phyloP scores from a whole-genome alignment of 768 basidiomycete species.

The Suillus alpinus region DNA sequence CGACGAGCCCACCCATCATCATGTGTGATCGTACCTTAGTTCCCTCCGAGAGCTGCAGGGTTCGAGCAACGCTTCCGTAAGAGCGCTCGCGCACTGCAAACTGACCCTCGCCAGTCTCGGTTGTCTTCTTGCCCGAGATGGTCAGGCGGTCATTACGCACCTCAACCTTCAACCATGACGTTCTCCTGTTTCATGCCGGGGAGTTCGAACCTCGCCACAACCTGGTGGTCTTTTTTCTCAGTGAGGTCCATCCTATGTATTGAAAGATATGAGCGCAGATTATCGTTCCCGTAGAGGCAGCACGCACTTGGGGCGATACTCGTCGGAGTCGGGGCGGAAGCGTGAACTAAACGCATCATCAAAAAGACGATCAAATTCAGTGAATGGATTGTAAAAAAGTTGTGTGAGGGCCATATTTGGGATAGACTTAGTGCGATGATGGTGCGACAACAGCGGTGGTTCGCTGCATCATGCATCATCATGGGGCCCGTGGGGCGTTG shows the following conservation, averaged over 20 bases:
- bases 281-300: too few species aligned
- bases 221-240: slow-evolving; percentile 40
- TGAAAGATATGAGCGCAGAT: neutral
- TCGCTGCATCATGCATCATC: too few species aligned
- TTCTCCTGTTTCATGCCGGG: slow-evolving; percentile 52
- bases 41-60: slow-evolving; percentile 45
- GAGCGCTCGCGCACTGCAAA: slow-evolving; percentile 45
- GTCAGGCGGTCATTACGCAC: slow-evolving; percentile 45
- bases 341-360: slow-evolving; percentile 35
- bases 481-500: neutral
- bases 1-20: neutral
- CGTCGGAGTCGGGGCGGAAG: neutral
- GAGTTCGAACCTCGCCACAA: slow-evolving; percentile 54
- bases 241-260: slow-evolving; percentile 43
- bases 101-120: slow-evolving; percentile 32
- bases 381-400: slow-evolving; percentile 41
- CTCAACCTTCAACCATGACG: slow-evolving; percentile 48
- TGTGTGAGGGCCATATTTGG: slow-evolving; percentile 20
- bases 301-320: slow-evolving; percentile 11
- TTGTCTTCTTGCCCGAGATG: slow-evolving; percentile 42
- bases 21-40: slow-evolving; percentile 35
- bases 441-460: neutral
- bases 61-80: slow-evolving; percentile 44
- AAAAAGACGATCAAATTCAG: slow-evolving; percentile 43
- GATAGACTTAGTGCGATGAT: neutral